Conservation (phyloP, 768 basidiomycete genomes). For the Suillus hirtellus region DNA sequence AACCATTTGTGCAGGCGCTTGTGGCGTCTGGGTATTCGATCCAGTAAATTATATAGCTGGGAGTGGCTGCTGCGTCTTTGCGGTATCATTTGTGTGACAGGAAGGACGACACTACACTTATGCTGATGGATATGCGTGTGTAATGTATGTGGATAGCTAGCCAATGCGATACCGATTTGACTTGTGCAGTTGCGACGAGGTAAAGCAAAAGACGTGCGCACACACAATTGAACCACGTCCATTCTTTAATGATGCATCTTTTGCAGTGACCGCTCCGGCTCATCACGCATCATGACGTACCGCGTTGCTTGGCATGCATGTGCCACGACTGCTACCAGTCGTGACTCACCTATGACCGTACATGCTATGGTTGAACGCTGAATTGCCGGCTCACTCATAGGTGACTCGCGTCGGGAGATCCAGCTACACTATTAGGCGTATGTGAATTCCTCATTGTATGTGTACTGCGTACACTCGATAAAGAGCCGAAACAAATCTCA, state of each 20-base stretch:
- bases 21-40: slow-evolving; percentile 32
- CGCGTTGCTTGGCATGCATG: too few relatives aligned
- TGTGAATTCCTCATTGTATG: too few relatives aligned
- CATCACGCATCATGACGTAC: background rate
- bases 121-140: background rate
- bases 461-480: too few relatives aligned
- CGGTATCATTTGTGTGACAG: background rate
- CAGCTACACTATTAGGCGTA: too few relatives aligned
- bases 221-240: too few relatives aligned
- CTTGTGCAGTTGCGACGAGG: background rate
- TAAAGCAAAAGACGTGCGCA: background rate
- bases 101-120: background rate
- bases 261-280: background rate
- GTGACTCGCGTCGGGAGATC: too few relatives aligned
- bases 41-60: slow-evolving; percentile 12
- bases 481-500: too few relatives aligned
- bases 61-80: background rate
- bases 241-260: too few relatives aligned
- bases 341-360: too few relatives aligned
- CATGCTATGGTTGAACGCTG: too few relatives aligned
- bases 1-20: slow-evolving; percentile 34
- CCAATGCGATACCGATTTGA: background rate
- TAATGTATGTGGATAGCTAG: background rate
- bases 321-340: background rate
- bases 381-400: too few relatives aligned